phyloP scores from a whole-genome alignment of 2,329 filamentous ascomycete species.

The Geosmithia flava region DNA sequence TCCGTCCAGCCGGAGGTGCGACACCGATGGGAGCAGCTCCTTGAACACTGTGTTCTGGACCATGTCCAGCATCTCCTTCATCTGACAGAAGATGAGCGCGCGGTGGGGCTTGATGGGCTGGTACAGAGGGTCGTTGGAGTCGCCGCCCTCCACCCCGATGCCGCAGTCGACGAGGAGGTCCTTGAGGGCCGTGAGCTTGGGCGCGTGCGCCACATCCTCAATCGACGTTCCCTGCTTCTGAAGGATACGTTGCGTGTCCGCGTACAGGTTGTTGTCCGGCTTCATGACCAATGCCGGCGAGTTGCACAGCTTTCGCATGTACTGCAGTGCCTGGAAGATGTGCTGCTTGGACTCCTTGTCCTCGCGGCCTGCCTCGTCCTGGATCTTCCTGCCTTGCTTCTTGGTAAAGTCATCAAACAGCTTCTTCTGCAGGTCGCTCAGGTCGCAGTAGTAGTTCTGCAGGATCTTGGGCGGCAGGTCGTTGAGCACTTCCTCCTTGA shows the following conservation, averaged over 20 bases:
- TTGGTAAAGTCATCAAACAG: slow-evolving; percentile 94
- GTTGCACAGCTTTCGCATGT: slow-evolving; percentile 99
- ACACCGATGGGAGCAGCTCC: slow-evolving; percentile 81
- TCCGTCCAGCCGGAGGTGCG: slow-evolving; percentile 88
- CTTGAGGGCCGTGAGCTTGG: slow-evolving; percentile 79
- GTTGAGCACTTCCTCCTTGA: slow-evolving; percentile 96
- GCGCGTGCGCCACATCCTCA: slow-evolving; percentile 77
- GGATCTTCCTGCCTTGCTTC: slow-evolving; percentile 81
- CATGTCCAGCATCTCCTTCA: slow-evolving; percentile 99
- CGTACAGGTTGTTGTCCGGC: slow-evolving; percentile 81
- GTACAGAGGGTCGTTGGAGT: slow-evolving; percentile 45
- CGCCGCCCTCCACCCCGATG: slow-evolving; percentile 66
- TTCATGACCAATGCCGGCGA: slow-evolving; percentile 95
- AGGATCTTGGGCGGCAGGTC: slow-evolving; percentile 96
- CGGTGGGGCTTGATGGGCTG: slow-evolving; percentile 91
- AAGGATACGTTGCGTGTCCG: slow-evolving; percentile 72
- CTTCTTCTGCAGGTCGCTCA: slow-evolving; percentile 87
- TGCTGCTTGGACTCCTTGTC: slow-evolving; percentile 95
- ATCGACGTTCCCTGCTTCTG: slow-evolving; percentile 68
- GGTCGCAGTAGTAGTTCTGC: slow-evolving; percentile 98
- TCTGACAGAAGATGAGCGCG: slow-evolving; percentile 94
- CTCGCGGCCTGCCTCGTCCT: slow-evolving; percentile 68
- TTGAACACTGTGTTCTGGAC: slow-evolving; percentile 89
- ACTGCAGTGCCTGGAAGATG: slow-evolving; percentile 97
- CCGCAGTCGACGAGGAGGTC: slow-evolving; percentile 98